These are phyloP conservation scores for Auriscalpium vulgare DNA, from an alignment of 768 basidiomycete genomes.

Conservation along the genomic window DNA sequence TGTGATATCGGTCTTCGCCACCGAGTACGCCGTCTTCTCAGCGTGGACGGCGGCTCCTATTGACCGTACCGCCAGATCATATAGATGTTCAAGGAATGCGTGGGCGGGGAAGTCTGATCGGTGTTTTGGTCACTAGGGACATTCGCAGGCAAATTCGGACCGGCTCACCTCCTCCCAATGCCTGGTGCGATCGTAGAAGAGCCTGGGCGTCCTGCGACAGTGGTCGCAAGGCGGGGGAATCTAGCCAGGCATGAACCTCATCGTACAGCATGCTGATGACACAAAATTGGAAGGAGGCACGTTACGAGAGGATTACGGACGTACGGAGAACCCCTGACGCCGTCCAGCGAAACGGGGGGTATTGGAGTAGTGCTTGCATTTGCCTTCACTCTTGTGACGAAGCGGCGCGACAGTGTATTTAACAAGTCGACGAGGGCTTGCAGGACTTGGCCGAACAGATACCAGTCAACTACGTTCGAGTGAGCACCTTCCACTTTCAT, in stretches of 20 bases:
- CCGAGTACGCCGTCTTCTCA: constrained; percentile 10
- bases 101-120: constrained; percentile 9
- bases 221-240: constrained; percentile 7
- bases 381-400: constrained; percentile 24
- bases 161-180: constrained; percentile 4
- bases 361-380: constrained; percentile 11
- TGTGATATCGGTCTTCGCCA: constrained; percentile 10
- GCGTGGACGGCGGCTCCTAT: constrained; percentile 7
- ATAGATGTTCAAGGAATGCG: constrained; percentile 7
- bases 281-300: not conserved
- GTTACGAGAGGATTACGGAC: not conserved
- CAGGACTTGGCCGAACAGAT: constrained; percentile 38
- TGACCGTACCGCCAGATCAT: constrained; percentile 5
- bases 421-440: constrained; percentile 33
- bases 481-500: too few species aligned
- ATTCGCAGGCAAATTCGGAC: not conserved
- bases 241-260: constrained; percentile 8
- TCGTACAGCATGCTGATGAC: constrained; percentile 6
- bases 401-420: constrained; percentile 27
- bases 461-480: constrained; percentile 44
- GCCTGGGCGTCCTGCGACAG: constrained; percentile 3
- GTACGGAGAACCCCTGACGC: constrained; percentile 6
- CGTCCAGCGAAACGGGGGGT: constrained; percentile 8
- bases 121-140: not conserved
- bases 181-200: constrained; percentile 7